A percentile compares a stretch with the other conserved stretches of the same genome.
These are phyloP conservation scores for Cystobasidium ongulense DNA, from an alignment of 768 basidiomycete genomes.

Conservation along the genomic window DNA sequence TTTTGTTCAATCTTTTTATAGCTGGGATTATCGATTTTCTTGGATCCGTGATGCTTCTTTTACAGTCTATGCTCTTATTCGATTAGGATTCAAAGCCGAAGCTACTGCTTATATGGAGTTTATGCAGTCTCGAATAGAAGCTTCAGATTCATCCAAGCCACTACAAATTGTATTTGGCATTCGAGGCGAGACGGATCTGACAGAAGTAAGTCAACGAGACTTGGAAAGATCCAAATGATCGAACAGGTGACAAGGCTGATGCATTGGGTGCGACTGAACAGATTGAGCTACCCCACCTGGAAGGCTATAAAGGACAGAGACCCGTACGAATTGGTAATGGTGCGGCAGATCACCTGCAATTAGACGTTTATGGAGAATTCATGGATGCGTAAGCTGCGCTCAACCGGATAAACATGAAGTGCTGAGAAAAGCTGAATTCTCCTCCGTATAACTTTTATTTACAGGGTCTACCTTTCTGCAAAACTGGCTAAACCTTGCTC, in stretches of 20 bases:
- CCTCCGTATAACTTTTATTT: not conserved
- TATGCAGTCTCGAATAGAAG: constrained; percentile 24
- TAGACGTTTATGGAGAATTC: constrained; percentile 89
- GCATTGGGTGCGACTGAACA: not conserved
- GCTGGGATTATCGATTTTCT: constrained; percentile 53
- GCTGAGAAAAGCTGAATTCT: too few species aligned
- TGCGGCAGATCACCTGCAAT: constrained; percentile 83
- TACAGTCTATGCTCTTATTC: constrained; percentile 84
- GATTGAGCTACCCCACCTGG: constrained; percentile 67
- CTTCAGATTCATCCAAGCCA: constrained; percentile 69
- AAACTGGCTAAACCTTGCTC: constrained; percentile 53
- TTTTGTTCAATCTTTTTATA: not conserved
- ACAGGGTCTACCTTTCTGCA: constrained; percentile 70
- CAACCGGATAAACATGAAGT: too few species aligned
- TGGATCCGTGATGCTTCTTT: constrained; percentile 90
- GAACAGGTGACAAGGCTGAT: not conserved
- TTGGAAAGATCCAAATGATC: not conserved
- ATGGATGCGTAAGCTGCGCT: constrained; percentile 52
- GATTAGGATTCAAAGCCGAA: constrained; percentile 88
- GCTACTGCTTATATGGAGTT: constrained; percentile 53
- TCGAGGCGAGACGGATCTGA: constrained; percentile 66
- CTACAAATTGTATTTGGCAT: constrained; percentile 93
- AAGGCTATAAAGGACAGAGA: constrained; percentile 51
- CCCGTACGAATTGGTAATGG: constrained; percentile 72
- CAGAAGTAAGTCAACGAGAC: constrained; percentile 57